Evolutionary conservation across 2,329 filamentous ascomycete genomes (phyloP).

Genomic region (Camillea tinctor): DNA sequence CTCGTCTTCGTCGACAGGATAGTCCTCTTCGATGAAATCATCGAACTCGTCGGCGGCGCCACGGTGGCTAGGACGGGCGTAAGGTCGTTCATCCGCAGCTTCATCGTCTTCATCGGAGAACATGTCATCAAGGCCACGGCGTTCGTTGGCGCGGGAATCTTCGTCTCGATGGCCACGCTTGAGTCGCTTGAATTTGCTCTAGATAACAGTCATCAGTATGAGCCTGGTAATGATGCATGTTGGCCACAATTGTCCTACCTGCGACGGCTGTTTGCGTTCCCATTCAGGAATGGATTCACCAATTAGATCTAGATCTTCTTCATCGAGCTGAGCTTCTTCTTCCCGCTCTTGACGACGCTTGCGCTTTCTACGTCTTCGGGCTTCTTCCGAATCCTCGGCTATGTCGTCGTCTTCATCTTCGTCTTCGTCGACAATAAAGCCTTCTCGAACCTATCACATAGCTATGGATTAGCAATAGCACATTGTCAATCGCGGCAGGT

Average conservation of each 20-base stretch:
- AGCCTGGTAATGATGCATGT: neutral
- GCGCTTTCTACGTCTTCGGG: conserved; percentile 71
- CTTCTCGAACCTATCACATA: conserved; percentile 71
- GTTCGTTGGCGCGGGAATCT: conserved; percentile 60
- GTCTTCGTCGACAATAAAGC: conserved; percentile 94
- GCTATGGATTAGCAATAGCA: conserved; percentile 16
- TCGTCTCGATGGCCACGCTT: conserved; percentile 86
- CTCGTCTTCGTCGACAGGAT: conserved; percentile 81
- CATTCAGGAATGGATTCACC: conserved; percentile 75
- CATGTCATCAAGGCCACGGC: conserved; percentile 82
- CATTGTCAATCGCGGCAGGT: neutral
- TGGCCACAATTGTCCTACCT: conserved; percentile 53
- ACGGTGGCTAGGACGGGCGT: conserved; percentile 54
- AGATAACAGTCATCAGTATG: conserved; percentile 11
- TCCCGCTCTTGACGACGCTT: conserved; percentile 71
- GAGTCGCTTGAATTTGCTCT: conserved; percentile 94
- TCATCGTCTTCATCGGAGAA: conserved; percentile 94
- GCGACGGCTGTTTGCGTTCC: conserved; percentile 63
- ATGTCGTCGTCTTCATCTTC: conserved; percentile 74
- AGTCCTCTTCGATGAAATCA: conserved; percentile 97
- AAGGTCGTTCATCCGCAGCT: conserved; percentile 53
- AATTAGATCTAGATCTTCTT: conserved; percentile 94
- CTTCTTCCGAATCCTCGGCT: conserved; percentile 56
- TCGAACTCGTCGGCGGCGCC: conserved; percentile 77
- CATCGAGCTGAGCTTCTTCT: conserved; percentile 85